Evolutionary conservation across 169 alveolate species (phyloP).

Genomic region (Plasmodium cynomolgi): DNA sequence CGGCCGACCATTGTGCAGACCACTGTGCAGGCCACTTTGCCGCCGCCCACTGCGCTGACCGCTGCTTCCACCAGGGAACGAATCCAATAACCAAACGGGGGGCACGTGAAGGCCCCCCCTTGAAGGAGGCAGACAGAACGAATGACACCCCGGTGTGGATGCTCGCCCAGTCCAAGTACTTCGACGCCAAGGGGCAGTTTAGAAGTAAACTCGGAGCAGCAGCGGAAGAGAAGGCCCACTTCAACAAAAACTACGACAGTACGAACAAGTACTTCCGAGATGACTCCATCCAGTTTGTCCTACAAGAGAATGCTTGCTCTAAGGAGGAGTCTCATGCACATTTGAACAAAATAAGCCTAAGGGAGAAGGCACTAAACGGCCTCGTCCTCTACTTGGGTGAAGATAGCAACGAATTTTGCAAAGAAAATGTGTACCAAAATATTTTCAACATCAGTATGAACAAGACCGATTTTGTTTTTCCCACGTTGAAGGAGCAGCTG

Average conservation of each 20-base stretch:
- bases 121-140: background rate
- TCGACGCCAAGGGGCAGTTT: slow-evolving; percentile 46
- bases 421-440: slow-evolving; percentile 45
- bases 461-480: slow-evolving; percentile 63
- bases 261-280: slow-evolving; percentile 19
- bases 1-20: too few species aligned
- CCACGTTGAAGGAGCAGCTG: slow-evolving; percentile 55
- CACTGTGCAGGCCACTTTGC: too few species aligned
- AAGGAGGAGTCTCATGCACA: background rate
- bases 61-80: background rate
- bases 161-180: slow-evolving; percentile 12
- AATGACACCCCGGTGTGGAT: background rate
- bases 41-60: background rate
- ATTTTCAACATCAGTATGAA: slow-evolving; percentile 34
- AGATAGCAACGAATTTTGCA: background rate
- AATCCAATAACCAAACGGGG: background rate
- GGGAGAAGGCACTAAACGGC: slow-evolving; percentile 39
- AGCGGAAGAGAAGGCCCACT: background rate
- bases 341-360: slow-evolving; percentile 17
- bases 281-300: slow-evolving; percentile 14
- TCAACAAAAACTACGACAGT: slow-evolving; percentile 41
- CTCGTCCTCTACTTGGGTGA: slow-evolving; percentile 46
- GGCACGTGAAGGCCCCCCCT: background rate
- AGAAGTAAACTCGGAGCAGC: background rate
- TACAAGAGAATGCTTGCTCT: background rate